Base-by-base conservation (phyloP, 164 flowering plant species). In the Tinospora cordifolia region DNA sequence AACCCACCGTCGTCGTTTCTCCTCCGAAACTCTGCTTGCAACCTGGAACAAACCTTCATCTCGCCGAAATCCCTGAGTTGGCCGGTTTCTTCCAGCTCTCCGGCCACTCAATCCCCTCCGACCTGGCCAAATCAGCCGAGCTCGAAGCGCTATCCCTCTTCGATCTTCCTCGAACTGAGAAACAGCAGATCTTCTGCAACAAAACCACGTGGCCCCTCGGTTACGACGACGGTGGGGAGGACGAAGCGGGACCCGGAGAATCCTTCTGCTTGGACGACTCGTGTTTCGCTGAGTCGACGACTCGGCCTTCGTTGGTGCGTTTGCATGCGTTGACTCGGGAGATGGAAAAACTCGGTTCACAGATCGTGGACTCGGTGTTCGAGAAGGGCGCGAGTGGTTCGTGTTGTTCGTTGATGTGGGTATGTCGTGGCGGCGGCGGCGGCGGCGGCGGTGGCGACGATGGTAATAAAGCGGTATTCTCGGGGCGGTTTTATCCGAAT, bases 1-100 rank as follows among this genome's bases (percentile, higher is more conserved):
- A 82, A 39, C 67, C 81, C 38, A 67, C 79, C 22, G 17, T 2
- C 36, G 36, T 30, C 36, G 36, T 30, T 30, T 38, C 78, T 44
- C 82, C 83, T 36, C 81, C 85, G 21, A 22, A 66, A 62, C 68
- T 85, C 70, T 78, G 85, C 14, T 72, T 84, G 76, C 75, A 82
- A 3, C 76, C 71, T n/a, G n/a, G n/a, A n/a, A n/a, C n/a, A n/a
- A n/a, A n/a, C n/a, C n/a, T n/a, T n/a, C n/a, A n/a, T n/a, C n/a
- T n/a, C n/a, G n/a, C n/a, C 49, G 4, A 60, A 62, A 30, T 49
- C 69, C 51, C 72, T 54, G 71, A 76, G 63, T 46, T 79, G 64
- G 85, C 67, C 68, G 96, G 96, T 30, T 90, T 77, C 85, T 86
- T 87, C 77, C 89, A 86, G 65, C 87, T 87, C 78, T 70, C 84